Percentiles rank a stretch among this genome's conserved stretches.
Evolutionary conservation across 805 yeast genomes (phyloP).

Genomic region (Nakazawaea peltata): DNA sequence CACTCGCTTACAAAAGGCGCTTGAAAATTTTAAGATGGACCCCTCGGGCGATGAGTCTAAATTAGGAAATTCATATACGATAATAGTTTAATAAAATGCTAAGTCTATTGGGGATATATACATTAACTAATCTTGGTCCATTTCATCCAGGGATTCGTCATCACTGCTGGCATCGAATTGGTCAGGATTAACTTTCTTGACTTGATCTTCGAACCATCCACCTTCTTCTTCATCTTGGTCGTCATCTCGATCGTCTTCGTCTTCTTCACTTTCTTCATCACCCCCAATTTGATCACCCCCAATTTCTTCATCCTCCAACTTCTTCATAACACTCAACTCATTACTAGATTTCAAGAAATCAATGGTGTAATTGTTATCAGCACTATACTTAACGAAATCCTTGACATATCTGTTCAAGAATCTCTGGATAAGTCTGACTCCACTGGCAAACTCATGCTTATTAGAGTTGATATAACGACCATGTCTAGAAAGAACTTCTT

Average conservation of each 20-base stretch:
- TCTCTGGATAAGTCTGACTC: slow-evolving; percentile 64
- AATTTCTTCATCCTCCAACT: neutral
- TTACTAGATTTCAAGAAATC: slow-evolving; percentile 34
- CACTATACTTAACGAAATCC: slow-evolving; percentile 51
- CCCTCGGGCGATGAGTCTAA: too few species aligned
- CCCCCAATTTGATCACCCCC: neutral
- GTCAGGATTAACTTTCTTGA: slow-evolving; percentile 20
- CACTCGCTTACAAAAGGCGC: too few species aligned
- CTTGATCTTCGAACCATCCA: slow-evolving; percentile 27
- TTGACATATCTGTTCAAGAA: slow-evolving; percentile 69
- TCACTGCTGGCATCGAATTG: slow-evolving; percentile 28
- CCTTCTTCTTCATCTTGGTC: slow-evolving; percentile 21
- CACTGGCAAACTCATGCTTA: slow-evolving; percentile 53
- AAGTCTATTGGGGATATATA: too few species aligned
- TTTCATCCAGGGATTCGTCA: too few species aligned
- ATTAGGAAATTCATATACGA: too few species aligned
- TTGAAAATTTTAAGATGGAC: too few species aligned
- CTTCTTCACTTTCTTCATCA: slow-evolving; percentile 17
- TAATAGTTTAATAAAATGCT: too few species aligned
- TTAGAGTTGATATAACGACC: slow-evolving; percentile 65
- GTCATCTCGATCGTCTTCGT: slow-evolving; percentile 20
- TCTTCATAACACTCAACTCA: slow-evolving; percentile 9
- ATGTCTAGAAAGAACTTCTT: slow-evolving; percentile 57
- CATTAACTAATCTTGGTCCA: slow-evolving; percentile 1
- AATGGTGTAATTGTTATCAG: slow-evolving; percentile 45